Base-by-base conservation (phyloP, 495 filamentous ascomycete genomes). In the Zalerion maritima region DNA sequence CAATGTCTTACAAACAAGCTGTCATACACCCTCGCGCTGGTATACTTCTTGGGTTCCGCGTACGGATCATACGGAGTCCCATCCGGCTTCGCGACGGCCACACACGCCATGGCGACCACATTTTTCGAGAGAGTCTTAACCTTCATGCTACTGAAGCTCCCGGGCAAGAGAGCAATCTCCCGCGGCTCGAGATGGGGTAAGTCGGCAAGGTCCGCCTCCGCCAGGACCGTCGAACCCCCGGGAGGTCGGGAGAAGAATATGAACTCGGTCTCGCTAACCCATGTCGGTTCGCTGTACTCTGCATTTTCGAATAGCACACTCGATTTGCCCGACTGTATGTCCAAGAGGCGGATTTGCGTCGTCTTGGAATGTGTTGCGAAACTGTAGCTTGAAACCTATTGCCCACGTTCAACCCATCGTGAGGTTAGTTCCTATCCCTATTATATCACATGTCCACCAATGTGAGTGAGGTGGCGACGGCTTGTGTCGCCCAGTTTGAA, bases 321-420 rank as follows among this genome's bases (percentile, higher is more conserved):
- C 0, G 78, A 78, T 26, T 73, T 65, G 25, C 80, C 78, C 10
- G 65, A 73, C 15, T 58, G 49, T 28, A 86, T 67, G 28, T 91
- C 74, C 2, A 96, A 54, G 1, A 89, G 53, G 14, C 74, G 71
- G 40, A 92, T 78, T 43, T 86, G 77, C 19, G 64, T 64, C 8
- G 59, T 76, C 53, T 78, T 82, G 26, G 67, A 66, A 49, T 94
- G 86, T 0, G 70, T 60, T 26, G 80, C 64, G 53, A 96, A 94
- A 13, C 74, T 85, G 46, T 94, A 96, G 5, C 75, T 73, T 0
- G 79, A 80, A 0, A 53, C 43, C n/a, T n/a, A n/a, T n/a, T n/a
- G n/a, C n/a, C n/a, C n/a, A n/a, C n/a, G n/a, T 47, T 18, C 14
- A 20, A 19, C 16, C 6, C 13, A 16, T 9, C 18, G 32, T 44